Percentiles rank a stretch among this genome's conserved stretches.
Evolutionary conservation across 164 flowering plant genomes (phyloP).

Genomic region (Tetrastigma voinierianum): DNA sequence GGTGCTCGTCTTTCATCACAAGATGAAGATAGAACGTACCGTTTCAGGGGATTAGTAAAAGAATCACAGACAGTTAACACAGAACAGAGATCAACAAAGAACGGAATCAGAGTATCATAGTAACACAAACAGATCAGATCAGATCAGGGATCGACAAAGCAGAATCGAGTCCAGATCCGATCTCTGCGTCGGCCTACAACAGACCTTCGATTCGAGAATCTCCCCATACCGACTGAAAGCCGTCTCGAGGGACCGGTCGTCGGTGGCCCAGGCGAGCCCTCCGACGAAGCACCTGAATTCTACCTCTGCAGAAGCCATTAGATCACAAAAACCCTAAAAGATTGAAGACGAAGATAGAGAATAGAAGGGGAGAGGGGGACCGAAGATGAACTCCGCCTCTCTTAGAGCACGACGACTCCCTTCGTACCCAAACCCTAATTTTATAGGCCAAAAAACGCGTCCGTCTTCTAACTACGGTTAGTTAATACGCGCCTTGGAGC

Average conservation of each 20-base stretch:
- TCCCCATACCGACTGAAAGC: constrained; percentile 52
- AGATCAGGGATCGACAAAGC: constrained; percentile 21
- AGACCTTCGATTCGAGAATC: constrained; percentile 61
- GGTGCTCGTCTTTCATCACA: constrained; percentile 33
- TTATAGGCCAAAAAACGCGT: constrained; percentile 9
- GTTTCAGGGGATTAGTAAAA: constrained; percentile 28
- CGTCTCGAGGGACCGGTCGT: constrained; percentile 29
- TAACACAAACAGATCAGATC: constrained; percentile 29
- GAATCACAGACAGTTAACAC: constrained; percentile 15
- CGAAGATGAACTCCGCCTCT: background rate
- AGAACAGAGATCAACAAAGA: constrained; percentile 7
- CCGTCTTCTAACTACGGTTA: constrained; percentile 7
- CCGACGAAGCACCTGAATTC: constrained; percentile 60
- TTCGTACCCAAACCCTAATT: background rate
- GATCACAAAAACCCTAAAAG: background rate
- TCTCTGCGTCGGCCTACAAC: constrained; percentile 39
- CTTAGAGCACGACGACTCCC: background rate
- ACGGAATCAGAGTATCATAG: constrained; percentile 9
- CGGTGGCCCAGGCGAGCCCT: constrained; percentile 65
- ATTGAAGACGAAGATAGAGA: background rate
- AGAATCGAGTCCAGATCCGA: constrained; percentile 38
- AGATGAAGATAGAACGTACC: constrained; percentile 54
- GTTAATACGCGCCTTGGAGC: background rate
- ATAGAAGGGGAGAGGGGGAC: background rate
- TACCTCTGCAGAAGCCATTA: constrained; percentile 43